Percentiles rank a stretch among this genome's conserved stretches.
Evolutionary conservation across 148 eudicot genomes (phyloP).

Genomic region (Agrostemma githago): DNA sequence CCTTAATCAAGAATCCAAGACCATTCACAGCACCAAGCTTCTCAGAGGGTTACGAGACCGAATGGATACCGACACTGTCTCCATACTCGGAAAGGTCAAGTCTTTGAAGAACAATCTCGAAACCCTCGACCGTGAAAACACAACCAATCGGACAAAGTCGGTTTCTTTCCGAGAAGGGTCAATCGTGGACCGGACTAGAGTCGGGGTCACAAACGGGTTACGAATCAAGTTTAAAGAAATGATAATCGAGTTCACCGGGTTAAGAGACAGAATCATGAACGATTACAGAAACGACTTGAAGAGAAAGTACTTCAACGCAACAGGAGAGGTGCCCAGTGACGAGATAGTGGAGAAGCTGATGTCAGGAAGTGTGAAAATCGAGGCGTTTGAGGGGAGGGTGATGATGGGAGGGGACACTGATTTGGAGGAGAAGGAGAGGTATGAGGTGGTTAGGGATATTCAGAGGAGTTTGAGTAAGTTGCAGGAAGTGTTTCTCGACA

Average conservation of each 20-base stretch:
- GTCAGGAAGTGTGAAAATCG: constrained; percentile 37
- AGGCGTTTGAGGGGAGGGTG: constrained; percentile 31
- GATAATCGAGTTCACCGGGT: constrained; percentile 54
- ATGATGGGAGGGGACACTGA: constrained; percentile 24
- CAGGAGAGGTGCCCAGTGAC: constrained; percentile 53
- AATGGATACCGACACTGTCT: constrained; percentile 68
- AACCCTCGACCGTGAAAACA: constrained; percentile 48
- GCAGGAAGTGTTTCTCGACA: constrained; percentile 82
- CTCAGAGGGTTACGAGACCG: constrained; percentile 65
- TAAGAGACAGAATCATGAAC: constrained; percentile 49
- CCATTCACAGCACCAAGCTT: constrained; percentile 55
- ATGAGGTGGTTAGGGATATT: constrained; percentile 64
- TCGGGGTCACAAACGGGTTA: constrained; percentile 59
- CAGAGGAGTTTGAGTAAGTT: constrained; percentile 67
- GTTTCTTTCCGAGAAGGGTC: constrained; percentile 36
- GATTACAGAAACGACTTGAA: constrained; percentile 57
- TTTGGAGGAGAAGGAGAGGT: constrained; percentile 53
- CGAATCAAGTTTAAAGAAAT: constrained; percentile 51
- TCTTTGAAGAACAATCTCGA: constrained; percentile 51
- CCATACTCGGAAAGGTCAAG: constrained; percentile 63
- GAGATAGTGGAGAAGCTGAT: constrained; percentile 55
- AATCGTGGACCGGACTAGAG: constrained; percentile 56
- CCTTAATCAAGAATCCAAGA: constrained; percentile 69
- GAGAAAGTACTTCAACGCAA: constrained; percentile 47
- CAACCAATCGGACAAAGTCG: constrained; percentile 33